Base-by-base conservation (phyloP, 257 asterid genomes). In the Buddleja alternifolia region DNA sequence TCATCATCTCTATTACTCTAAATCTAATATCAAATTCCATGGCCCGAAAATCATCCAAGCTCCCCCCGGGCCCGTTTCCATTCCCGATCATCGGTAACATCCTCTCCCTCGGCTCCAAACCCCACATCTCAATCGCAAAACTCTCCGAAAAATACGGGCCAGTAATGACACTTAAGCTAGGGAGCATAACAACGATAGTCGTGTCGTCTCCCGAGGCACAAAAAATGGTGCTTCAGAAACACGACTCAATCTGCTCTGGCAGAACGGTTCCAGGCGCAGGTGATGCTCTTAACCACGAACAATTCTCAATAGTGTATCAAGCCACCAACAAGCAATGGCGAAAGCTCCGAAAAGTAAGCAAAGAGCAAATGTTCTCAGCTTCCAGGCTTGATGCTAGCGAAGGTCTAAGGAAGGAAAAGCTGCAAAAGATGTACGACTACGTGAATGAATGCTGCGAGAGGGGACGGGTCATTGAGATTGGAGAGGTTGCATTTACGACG, bases 401-500 rank as follows among this genome's bases (percentile, higher is more conserved):
- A 74, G 73, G 63, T 5, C 1, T 78, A 8, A 70, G 89, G 71
- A 63, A 62, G n/a, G 80, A 62, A 57, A 75, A 73, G 76, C 11
- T n/a, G n/a, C n/a, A n/a, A n/a, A n/a, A n/a, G n/a, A n/a, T n/a
- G n/a, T n/a, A n/a, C n/a, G n/a, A n/a, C 0, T 78, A 76, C 21
- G 78, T 88, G 51, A 11, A 15, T 0, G 65, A 65, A 8, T 74
- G 77, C 73, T 20, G 71, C 15, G 62, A 74, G 8, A 25, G 46
- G 8, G 86, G 94, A 1, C 85, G 58, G n/a, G n/a, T n/a, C n/a
- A n/a, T n/a, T n/a, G n/a, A n/a, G n/a, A n/a, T n/a, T n/a, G n/a
- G n/a, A n/a, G 60, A 32, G 1, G 81, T 80, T 9, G 84, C 83
- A 0, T 84, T 84, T 15, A 78, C 73, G 16, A 83, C 86, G 40